phyloP scores from a whole-genome alignment of 768 basidiomycete species.

The Pleurotus salmoneostramineus region DNA sequence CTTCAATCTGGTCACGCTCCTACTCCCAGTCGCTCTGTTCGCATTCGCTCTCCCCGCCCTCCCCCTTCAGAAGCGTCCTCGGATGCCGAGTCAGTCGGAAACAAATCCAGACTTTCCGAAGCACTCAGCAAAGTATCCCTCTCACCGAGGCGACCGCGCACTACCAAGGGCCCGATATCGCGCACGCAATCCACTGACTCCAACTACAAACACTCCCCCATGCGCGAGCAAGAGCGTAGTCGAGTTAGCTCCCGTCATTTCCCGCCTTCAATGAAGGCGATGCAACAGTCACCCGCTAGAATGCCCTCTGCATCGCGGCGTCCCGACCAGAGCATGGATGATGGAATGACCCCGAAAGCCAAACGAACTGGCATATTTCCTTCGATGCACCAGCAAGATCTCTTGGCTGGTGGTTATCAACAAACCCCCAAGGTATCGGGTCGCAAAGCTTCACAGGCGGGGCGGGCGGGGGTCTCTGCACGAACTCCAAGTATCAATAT shows the following conservation, averaged over 20 bases:
- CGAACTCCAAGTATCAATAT: not conserved
- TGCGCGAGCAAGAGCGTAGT: conserved; percentile 1
- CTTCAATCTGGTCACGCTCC: conserved; percentile 50
- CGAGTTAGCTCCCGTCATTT: not conserved
- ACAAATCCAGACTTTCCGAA: conserved; percentile 66
- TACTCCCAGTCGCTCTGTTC: conserved; percentile 30
- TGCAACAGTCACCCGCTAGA: not conserved
- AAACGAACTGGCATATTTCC: not conserved
- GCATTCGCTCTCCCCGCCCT: conserved; percentile 41
- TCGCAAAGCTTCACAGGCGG: not conserved
- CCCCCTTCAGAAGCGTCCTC: conserved; percentile 39
- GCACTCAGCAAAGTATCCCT: conserved; percentile 67
- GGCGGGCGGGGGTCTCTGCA: not conserved
- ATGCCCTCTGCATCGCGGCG: not conserved
- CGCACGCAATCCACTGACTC: conserved; percentile 1
- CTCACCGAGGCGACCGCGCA: conserved; percentile 73
- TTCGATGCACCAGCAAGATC: not conserved
- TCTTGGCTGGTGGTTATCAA: not conserved
- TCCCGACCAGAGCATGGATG: not conserved
- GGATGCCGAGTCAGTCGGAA: conserved; percentile 43
- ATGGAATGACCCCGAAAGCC: not conserved
- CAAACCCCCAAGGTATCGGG: not conserved
- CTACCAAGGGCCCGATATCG: conserved; percentile 24
- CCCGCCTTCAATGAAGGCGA: not conserved
- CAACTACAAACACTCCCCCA: conserved; percentile 3